Percentiles rank a stretch among this genome's conserved stretches.
Evolutionary conservation across 768 basidiomycete genomes (phyloP).

Genomic region (Galerina marginata): DNA sequence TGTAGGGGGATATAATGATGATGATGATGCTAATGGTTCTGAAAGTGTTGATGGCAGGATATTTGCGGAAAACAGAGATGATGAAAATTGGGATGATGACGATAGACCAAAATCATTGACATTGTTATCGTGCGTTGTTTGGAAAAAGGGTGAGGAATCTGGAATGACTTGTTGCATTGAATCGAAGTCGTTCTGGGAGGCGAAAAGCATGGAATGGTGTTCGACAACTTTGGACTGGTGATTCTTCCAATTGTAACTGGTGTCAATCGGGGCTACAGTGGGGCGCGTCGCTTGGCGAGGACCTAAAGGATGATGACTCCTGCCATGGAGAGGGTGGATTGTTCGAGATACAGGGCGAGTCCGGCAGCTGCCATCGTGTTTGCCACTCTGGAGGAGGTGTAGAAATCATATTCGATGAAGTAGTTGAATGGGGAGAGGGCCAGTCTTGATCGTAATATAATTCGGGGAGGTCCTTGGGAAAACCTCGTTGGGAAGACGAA

Average conservation of each 20-base stretch:
- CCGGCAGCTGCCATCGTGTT: conserved; percentile 10
- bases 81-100: conserved; percentile 5
- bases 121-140: neutral
- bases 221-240: conserved; percentile 14
- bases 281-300: conserved; percentile 17
- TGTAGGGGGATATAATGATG: conserved; percentile 25
- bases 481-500: conserved; percentile 12
- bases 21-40: conserved; percentile 20
- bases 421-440: conserved; percentile 33
- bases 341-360: conserved; percentile 3
- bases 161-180: neutral
- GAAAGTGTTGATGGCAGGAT: conserved; percentile 17
- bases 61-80: conserved; percentile 12
- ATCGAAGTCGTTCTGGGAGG: conserved; percentile 5
- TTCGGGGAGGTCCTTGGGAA: conserved; percentile 29
- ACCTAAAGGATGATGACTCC: conserved; percentile 7
- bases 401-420: conserved; percentile 31
- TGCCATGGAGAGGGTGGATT: conserved; percentile 17
- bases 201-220: conserved; percentile 15
- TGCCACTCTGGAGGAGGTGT: conserved; percentile 32
- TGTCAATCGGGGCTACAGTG: conserved; percentile 22
- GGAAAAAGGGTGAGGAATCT: neutral
- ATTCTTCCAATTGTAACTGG: conserved; percentile 21
- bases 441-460: conserved; percentile 31
- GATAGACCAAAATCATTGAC: conserved; percentile 7